Base-by-base conservation (phyloP, 2,329 filamentous ascomycete species). In the Colletotrichum camelliae region DNA sequence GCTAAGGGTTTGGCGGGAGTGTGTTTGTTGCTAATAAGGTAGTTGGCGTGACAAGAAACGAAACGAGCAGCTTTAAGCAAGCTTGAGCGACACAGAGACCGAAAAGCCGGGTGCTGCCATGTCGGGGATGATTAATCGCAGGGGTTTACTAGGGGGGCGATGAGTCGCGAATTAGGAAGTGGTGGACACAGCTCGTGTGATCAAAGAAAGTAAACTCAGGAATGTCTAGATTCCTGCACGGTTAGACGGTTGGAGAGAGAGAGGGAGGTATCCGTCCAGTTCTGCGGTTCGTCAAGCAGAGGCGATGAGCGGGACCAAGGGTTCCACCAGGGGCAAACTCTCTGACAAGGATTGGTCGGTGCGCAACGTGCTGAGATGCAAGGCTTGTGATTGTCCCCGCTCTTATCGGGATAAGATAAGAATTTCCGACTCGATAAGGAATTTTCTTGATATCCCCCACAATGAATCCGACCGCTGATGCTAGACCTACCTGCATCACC, bases 371-470 rank as follows among this genome's bases (percentile, higher is more conserved):
- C 18, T 65, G 52, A 16, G n/a, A 24, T 15, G 27, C 37, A 24
- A 65, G 64, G 70, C 64, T 73, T 76, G 65, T 69, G 58, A 69
- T 74, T n/a, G 21, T 39, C 35, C 48, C 71, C 37, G 8, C 9
- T 55, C 64, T 61, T 76, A 76, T 76, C 72, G 60, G 13, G 74
- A 76, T 76, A 66, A 71, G 72, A 75, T 75, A 70, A 29, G 10
- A 24, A 29, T 15, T 60, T 43, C 3, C n/a, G 9, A n/a, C 6
- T 3, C 52, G 77, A 77, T 77, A 77, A 78, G 75, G 71, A 78
- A 78, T 69, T 77, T 77, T 76, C 67, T 69, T 64, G 58, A 18
- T 48, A 48, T 70, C 72, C 74, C 75, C 64, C 76, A 77, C 62
- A 73, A 33, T 65, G 8, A 18, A 31, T 57, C 24, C 61, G 27